Evolutionary conservation across 73 alveolate species (phyloP).

Genomic region (Diophrys appendiculata): DNA sequence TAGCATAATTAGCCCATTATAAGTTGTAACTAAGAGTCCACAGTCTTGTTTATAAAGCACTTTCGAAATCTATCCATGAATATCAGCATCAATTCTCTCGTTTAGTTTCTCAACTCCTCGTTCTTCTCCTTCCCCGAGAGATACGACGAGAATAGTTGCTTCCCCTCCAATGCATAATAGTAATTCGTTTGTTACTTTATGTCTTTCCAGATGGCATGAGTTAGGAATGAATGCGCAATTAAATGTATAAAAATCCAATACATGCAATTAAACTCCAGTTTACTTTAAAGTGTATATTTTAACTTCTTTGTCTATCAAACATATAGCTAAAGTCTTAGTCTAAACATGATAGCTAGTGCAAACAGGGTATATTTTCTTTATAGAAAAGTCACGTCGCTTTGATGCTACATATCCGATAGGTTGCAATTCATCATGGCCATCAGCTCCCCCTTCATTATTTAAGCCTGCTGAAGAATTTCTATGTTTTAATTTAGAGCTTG

Average conservation of each 20-base stretch:
- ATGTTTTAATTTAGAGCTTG: too few species aligned
- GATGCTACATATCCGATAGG: slow-evolving; percentile 14
- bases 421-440: neutral
- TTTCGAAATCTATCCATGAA: slow-evolving; percentile 3
- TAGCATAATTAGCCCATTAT: slow-evolving; percentile 1
- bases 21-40: neutral
- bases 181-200: slow-evolving; percentile 36
- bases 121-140: slow-evolving; percentile 21
- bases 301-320: slow-evolving; percentile 42
- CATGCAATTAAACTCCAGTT: slow-evolving; percentile 28
- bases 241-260: slow-evolving; percentile 24
- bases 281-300: slow-evolving; percentile 29
- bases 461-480: too few species aligned
- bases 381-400: neutral
- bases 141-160: slow-evolving; percentile 17
- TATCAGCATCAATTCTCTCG: neutral
- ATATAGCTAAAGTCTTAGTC: slow-evolving; percentile 27
- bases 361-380: slow-evolving; percentile 48
- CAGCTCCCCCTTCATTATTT: neutral
- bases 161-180: slow-evolving; percentile 33
- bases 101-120: slow-evolving; percentile 10
- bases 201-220: slow-evolving; percentile 25
- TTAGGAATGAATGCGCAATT: slow-evolving; percentile 14
- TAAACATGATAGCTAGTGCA: slow-evolving; percentile 23
- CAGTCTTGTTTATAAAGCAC: slow-evolving; percentile 2